phyloP scores from a whole-genome alignment of 129 eudicot species.

The Deinandra increscens region DNA sequence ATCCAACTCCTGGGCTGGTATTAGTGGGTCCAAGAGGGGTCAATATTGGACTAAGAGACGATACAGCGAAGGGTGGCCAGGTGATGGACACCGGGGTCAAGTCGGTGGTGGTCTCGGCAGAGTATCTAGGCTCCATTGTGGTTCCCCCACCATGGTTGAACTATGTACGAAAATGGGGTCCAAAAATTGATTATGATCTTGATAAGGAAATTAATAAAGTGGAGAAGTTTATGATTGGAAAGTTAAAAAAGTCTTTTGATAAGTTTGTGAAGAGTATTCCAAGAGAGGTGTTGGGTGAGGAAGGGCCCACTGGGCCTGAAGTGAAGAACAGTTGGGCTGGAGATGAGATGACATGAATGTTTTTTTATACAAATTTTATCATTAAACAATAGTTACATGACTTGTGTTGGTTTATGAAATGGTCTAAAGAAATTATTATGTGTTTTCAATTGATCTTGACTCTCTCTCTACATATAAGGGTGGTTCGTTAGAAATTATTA shows the following conservation, averaged over 20 bases:
- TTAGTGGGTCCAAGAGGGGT: constrained; percentile 41
- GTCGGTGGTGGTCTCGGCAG: constrained; percentile 47
- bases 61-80: constrained; percentile 40
- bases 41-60: constrained; percentile 59
- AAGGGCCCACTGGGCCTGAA: constrained; percentile 93
- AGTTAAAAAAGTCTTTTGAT: constrained; percentile 38
- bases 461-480: too few species aligned
- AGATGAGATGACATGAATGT: constrained; percentile 45
- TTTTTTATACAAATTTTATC: background rate
- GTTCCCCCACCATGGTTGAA: constrained; percentile 75
- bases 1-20: constrained; percentile 46
- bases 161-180: constrained; percentile 83
- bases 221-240: constrained; percentile 50
- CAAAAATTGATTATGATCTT: constrained; percentile 55
- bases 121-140: constrained; percentile 39
- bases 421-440: background rate
- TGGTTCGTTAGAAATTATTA: too few species aligned
- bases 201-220: constrained; percentile 50
- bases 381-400: too few species aligned
- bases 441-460: too few species aligned
- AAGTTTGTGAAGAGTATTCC: constrained; percentile 53
- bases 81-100: constrained; percentile 51
- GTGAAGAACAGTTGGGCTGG: constrained; percentile 73
- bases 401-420: background rate
- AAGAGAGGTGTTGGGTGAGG: constrained; percentile 66